Evolutionary conservation across 2,329 filamentous ascomycete genomes (phyloP), one percentile per base, ranked within the genome.

Genomic region (Fusarium beomiforme): DNA sequence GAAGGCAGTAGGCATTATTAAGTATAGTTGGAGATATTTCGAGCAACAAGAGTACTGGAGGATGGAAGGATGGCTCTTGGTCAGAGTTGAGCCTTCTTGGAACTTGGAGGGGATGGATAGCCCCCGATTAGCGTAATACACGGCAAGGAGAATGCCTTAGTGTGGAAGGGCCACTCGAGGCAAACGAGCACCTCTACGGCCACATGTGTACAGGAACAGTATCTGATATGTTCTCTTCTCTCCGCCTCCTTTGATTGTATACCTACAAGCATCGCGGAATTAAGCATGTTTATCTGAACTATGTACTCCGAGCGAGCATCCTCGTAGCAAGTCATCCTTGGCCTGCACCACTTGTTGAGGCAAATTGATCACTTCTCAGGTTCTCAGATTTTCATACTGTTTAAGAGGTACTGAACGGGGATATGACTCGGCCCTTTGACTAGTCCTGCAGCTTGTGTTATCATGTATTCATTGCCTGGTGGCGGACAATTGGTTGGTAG

Each of bases 111-210:
- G 36, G 37, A 42, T 59, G 59, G 59, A 60, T 60, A 34, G 36
- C 37, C 37, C 59, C 59, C 59, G 59, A 63, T 63, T 63, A 55
- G 59, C 42, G 56, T 42, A 16, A 54, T 55, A 54, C 31, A 53
- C 21, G 24, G 47, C 21, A 51, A 24, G n/a, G 33, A 56, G 46
- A 33, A 29, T 29, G 29, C 29, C 29, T 29, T 29, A 29, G 29
- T 36, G 41, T 29, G 23, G 29, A 49, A 54, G 54, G 59, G 29
- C 36, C 37, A 31, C 24, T 47, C n/a, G 33, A 67, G 31, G 33
- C 21, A 58, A 37, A 33, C 44, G 59, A 71, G 46, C 50, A 72
- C 57, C 61, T 58, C 47, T 70, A 46, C 60, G 61, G 67, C 60
- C 51, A 43, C 37, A 19, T 44, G 31, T 31, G 16, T 33, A 21